A percentile compares a stretch with the other conserved stretches of the same genome.
phyloP scores from a whole-genome alignment of 2,329 filamentous ascomycete species.

The Pestalotiopsis sp. region DNA sequence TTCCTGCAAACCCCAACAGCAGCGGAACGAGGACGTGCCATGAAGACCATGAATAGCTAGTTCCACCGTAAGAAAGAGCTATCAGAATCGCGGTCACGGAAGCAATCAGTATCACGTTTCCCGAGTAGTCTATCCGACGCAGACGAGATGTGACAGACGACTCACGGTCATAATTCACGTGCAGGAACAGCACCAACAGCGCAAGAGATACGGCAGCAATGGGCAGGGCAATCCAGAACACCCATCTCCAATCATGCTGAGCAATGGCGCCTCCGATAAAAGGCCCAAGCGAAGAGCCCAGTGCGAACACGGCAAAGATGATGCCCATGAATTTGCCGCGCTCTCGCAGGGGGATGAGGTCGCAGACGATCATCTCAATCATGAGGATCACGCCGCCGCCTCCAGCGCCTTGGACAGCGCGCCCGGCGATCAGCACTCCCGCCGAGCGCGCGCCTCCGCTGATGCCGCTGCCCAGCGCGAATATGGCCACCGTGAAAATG shows the following conservation, averaged over 20 bases:
- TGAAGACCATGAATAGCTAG: slow-evolving; percentile 18
- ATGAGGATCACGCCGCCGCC: not conserved
- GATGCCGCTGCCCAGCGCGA: not conserved
- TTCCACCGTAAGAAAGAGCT: slow-evolving; percentile 30
- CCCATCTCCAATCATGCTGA: slow-evolving; percentile 37
- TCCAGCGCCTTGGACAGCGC: not conserved
- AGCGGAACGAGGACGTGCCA: slow-evolving; percentile 17
- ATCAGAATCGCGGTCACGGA: slow-evolving; percentile 36
- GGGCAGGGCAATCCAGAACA: slow-evolving; percentile 39
- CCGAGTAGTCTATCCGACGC: slow-evolving; percentile 36
- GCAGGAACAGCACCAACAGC: slow-evolving; percentile 32
- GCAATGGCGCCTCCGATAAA: not conserved
- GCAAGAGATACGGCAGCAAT: slow-evolving; percentile 28
- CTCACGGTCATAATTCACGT: slow-evolving; percentile 3
- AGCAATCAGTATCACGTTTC: slow-evolving; percentile 36
- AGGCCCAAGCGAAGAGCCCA: not conserved
- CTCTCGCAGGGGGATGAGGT: not conserved
- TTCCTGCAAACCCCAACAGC: slow-evolving; percentile 13
- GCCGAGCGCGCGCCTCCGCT: not conserved
- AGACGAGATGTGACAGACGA: slow-evolving; percentile 1
- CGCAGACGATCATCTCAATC: not conserved
- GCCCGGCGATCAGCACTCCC: not conserved
- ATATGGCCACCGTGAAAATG: not conserved
- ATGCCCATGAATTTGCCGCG: not conserved
- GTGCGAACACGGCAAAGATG: not conserved